Conservation (phyloP, 345 rosid species). For the Murraya koenigii region DNA sequence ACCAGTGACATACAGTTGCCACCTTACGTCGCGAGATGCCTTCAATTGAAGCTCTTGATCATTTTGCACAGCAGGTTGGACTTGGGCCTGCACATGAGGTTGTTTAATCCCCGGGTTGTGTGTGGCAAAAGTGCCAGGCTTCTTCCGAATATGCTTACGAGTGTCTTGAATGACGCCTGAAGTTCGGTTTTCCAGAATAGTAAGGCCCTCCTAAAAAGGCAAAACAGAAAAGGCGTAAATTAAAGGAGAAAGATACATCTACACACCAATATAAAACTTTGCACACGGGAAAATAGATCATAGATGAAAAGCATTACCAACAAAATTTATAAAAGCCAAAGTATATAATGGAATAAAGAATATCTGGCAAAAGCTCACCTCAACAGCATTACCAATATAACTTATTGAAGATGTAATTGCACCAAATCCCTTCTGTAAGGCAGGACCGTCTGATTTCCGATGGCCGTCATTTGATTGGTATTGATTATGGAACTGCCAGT, state of each 20-base stretch:
- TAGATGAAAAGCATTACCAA: neutral
- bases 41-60: slow-evolving; percentile 90
- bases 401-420: slow-evolving; percentile 69
- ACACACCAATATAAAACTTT: neutral
- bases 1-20: slow-evolving; percentile 61
- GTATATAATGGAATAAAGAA: neutral
- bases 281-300: neutral
- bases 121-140: slow-evolving; percentile 38
- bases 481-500: slow-evolving; percentile 31
- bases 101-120: slow-evolving; percentile 39
- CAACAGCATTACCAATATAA: slow-evolving; percentile 76
- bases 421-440: slow-evolving; percentile 59
- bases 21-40: slow-evolving; percentile 99
- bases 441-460: slow-evolving; percentile 50
- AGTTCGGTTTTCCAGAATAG: slow-evolving; percentile 74
- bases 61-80: slow-evolving; percentile 39
- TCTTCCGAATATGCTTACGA: slow-evolving; percentile 68
- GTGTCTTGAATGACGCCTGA: slow-evolving; percentile 88
- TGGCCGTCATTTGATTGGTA: slow-evolving; percentile 25
- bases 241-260: neutral
- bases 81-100: slow-evolving; percentile 30
- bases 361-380: slow-evolving; percentile 42
- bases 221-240: slow-evolving; percentile 9
- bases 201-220: slow-evolving; percentile 68
- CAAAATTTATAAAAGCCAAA: neutral